Conservation (phyloP, 2,329 filamentous ascomycete genomes). For the Fusarium neocosmosporiellum region DNA sequence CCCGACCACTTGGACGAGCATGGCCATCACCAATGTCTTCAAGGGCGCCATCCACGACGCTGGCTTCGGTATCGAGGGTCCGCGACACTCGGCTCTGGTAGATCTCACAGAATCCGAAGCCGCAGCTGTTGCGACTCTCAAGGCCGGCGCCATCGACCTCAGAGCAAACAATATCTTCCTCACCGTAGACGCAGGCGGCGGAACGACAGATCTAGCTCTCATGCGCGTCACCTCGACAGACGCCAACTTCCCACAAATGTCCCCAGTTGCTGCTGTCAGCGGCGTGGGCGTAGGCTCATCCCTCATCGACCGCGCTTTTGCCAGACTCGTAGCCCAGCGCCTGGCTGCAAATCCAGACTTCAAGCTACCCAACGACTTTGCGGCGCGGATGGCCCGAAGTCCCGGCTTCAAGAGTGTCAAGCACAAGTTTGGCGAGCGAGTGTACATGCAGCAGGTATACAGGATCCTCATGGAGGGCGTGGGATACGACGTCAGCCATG, state of each 20-base stretch:
- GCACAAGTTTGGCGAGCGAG: conserved; percentile 58
- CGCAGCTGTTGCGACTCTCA: conserved; percentile 59
- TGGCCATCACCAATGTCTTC: conserved; percentile 63
- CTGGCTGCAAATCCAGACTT: conserved; percentile 51
- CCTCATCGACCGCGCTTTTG: conserved; percentile 58
- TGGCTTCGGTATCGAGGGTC: conserved; percentile 60
- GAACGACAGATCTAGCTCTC: conserved; percentile 59
- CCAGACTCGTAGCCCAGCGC: conserved; percentile 52
- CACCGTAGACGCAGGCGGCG: conserved; percentile 58
- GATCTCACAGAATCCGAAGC: conserved; percentile 62
- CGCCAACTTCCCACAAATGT: conserved; percentile 43
- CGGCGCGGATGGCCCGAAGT: conserved; percentile 51
- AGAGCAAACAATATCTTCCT: conserved; percentile 54
- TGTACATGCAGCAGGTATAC: conserved; percentile 54
- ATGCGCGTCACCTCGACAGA: conserved; percentile 53
- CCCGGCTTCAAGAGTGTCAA: conserved; percentile 53
- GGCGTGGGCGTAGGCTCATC: conserved; percentile 60
- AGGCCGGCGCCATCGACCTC: conserved; percentile 54
- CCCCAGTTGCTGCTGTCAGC: conserved; percentile 52
- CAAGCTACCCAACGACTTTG: conserved; percentile 51
- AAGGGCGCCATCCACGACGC: conserved; percentile 58
- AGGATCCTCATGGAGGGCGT: conserved; percentile 58
- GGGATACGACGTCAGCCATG: conserved; percentile 52
- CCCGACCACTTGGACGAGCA: conserved; percentile 66
- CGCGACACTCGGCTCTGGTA: conserved; percentile 52